phyloP scores from a whole-genome alignment of 805 yeast genomes.

The Schwanniomyces sp. region DNA sequence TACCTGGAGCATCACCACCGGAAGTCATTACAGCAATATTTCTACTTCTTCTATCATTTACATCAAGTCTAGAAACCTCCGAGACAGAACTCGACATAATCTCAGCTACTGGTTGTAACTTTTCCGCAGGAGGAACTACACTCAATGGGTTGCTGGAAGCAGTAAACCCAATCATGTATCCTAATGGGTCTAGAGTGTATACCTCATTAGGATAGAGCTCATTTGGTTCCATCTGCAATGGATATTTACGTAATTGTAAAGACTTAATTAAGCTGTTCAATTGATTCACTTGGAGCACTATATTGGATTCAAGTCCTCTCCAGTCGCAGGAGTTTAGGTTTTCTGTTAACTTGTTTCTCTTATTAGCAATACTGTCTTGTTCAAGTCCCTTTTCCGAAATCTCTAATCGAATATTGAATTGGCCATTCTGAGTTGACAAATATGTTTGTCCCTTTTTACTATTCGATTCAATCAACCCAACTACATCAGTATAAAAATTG shows the following conservation, averaged over 20 bases:
- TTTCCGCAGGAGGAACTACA: slow-evolving; percentile 42
- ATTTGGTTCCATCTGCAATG: slow-evolving; percentile 66
- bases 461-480: slow-evolving; percentile 27
- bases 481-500: slow-evolving; percentile 55
- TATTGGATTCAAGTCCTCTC: slow-evolving; percentile 45
- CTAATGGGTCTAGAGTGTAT: slow-evolving; percentile 81
- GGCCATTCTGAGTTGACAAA: slow-evolving; percentile 22
- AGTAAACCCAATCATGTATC: slow-evolving; percentile 79
- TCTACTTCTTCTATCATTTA: slow-evolving; percentile 26
- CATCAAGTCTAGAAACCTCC: slow-evolving; percentile 15
- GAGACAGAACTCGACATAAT: slow-evolving; percentile 13
- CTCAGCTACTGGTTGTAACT: slow-evolving; percentile 21
- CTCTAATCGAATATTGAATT: slow-evolving; percentile 19
- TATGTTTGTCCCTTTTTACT: slow-evolving; percentile 15
- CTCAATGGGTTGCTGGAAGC: slow-evolving; percentile 57
- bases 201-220: slow-evolving; percentile 73
- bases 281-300: slow-evolving; percentile 47
- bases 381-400: slow-evolving; percentile 14
- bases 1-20: slow-evolving; percentile 99
- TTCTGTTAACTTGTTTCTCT: slow-evolving; percentile 10
- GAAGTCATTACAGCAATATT: slow-evolving; percentile 95
- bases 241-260: slow-evolving; percentile 27
- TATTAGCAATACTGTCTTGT: slow-evolving; percentile 15
- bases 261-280: slow-evolving; percentile 35
- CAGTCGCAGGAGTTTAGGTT: slow-evolving; percentile 40